Percentiles rank a stretch among this genome's conserved stretches.
These are phyloP conservation scores for Spathaspora passalidarum DNA, from an alignment of 805 yeast genomes.

Conservation along the genomic window DNA sequence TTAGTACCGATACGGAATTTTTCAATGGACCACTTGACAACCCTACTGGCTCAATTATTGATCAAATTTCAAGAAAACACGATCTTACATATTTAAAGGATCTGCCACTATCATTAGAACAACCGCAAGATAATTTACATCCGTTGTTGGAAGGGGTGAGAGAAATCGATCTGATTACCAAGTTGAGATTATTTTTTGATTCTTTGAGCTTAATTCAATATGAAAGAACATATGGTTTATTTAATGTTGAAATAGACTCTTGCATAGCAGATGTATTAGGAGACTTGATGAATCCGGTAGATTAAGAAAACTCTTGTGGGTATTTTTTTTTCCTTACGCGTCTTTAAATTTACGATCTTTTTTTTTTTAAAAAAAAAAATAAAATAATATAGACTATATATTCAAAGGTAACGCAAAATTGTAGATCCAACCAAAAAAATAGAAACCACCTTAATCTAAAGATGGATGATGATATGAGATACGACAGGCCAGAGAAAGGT, in stretches of 20 bases:
- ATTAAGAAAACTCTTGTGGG: too few relatives aligned
- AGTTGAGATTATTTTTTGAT: conserved; percentile 63
- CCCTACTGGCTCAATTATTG: conserved; percentile 36
- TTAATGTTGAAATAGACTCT: conserved; percentile 25
- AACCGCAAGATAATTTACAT: conserved; percentile 22
- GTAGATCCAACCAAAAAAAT: neutral
- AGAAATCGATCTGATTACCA: conserved; percentile 36
- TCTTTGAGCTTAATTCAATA: conserved; percentile 61
- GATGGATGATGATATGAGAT: too few relatives aligned
- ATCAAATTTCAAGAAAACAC: conserved; percentile 38
- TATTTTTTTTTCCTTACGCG: neutral
- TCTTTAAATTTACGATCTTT: neutral
- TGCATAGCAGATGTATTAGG: conserved; percentile 55
- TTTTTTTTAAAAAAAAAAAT: neutral
- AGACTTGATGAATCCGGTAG: conserved; percentile 35
- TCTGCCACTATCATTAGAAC: conserved; percentile 36
- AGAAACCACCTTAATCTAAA: too few relatives aligned
- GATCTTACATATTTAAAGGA: conserved; percentile 31
- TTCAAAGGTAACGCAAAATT: neutral
- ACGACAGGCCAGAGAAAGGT: conserved; percentile 3
- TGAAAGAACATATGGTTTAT: conserved; percentile 60
- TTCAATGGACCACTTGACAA: conserved; percentile 4
- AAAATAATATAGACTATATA: neutral
- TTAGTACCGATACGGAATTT: conserved; percentile 55
- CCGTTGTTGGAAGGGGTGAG: conserved; percentile 49